Conservation (phyloP, 2,329 filamentous ascomycete species). For the Diaporthe capsici region DNA sequence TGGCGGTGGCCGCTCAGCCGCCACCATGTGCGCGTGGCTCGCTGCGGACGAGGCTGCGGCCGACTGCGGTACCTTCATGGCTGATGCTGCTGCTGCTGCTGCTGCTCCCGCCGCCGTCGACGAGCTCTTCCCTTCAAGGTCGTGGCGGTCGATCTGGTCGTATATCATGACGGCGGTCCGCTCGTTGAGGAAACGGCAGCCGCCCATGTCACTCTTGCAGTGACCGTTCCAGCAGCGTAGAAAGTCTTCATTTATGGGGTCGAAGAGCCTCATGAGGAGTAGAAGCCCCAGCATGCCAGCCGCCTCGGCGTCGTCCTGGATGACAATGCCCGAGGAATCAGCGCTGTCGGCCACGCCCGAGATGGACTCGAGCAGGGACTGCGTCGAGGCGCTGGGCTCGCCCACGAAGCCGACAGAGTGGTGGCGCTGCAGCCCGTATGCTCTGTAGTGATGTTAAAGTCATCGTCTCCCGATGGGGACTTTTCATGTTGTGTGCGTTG, state of each 20-base stretch:
- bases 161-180: constrained; percentile 31
- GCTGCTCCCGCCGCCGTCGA: background rate
- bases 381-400: constrained; percentile 28
- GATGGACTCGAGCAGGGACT: constrained; percentile 30
- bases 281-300: constrained; percentile 36
- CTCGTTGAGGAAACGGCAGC: constrained; percentile 34
- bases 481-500: background rate
- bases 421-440: constrained; percentile 34
- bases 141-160: constrained; percentile 28
- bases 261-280: constrained; percentile 36
- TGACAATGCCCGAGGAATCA: constrained; percentile 31
- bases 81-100: background rate
- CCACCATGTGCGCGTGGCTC: background rate
- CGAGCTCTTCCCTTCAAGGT: background rate
- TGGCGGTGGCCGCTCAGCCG: constrained; percentile 7
- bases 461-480: constrained; percentile 1
- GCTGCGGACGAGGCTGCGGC: background rate
- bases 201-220: constrained; percentile 31
- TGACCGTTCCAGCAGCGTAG: constrained; percentile 37
- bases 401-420: constrained; percentile 36
- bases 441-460: constrained; percentile 31
- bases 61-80: background rate
- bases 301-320: constrained; percentile 36
- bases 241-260: constrained; percentile 36
- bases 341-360: constrained; percentile 29